Percentiles rank a stretch among this genome's conserved stretches.
Conservation (phyloP, 768 basidiomycete species). For the Gymnopilus dilepis region DNA sequence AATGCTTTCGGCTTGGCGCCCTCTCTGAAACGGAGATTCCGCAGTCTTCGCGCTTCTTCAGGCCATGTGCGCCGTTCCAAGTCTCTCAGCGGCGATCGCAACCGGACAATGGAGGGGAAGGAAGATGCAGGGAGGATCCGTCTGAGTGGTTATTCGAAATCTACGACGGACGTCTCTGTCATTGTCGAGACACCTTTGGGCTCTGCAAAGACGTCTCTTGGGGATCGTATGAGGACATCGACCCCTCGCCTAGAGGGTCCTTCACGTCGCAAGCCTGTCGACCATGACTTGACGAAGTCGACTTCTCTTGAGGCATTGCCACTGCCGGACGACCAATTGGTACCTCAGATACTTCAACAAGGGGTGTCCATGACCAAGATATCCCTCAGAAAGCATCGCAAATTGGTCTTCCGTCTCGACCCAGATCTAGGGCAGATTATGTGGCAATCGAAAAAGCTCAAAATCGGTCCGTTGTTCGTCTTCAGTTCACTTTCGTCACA, state of each 20-base stretch:
- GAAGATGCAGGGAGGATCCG: constrained; percentile 1
- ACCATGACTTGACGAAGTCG: too few relatives aligned
- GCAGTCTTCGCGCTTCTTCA: background rate
- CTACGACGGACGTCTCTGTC: constrained; percentile 9
- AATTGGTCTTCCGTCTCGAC: constrained; percentile 71
- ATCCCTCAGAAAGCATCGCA: constrained; percentile 77
- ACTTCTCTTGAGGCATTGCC: too few relatives aligned
- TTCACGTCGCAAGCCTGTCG: too few relatives aligned
- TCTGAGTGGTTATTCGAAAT: constrained; percentile 10
- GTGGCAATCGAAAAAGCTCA: constrained; percentile 75
- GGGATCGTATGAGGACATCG: too few relatives aligned
- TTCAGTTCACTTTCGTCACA: constrained; percentile 23
- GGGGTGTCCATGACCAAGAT: constrained; percentile 86
- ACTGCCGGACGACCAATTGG: too few relatives aligned
- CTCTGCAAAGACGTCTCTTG: background rate
- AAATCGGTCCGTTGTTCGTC: constrained; percentile 62
- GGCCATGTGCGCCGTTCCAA: background rate
- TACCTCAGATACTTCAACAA: constrained; percentile 61
- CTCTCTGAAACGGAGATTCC: background rate
- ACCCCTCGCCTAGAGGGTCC: too few relatives aligned
- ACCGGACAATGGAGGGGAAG: background rate
- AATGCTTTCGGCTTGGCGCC: background rate
- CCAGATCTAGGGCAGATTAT: constrained; percentile 82
- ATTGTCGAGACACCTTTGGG: too few relatives aligned
- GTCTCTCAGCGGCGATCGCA: background rate